Base-by-base conservation (phyloP, 306 rosid species). In the Cicer arietinum region DNA sequence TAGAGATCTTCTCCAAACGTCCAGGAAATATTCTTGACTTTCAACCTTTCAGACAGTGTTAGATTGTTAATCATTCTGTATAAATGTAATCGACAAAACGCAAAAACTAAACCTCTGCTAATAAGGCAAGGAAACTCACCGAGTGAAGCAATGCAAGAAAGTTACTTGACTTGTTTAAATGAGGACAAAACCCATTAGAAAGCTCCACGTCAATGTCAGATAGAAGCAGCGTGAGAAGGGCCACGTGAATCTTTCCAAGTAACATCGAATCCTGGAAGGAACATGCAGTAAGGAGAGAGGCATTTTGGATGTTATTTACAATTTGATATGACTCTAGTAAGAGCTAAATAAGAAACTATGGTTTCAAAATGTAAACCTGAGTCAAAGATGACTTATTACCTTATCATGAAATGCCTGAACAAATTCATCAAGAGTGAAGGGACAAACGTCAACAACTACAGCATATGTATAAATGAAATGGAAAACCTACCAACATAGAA, bases 381-480 rank as follows among this genome's bases (percentile, higher is more conserved):
- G 77, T 74, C 57, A 81, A 71, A 75, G 78, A 86, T 43, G 69
- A 80, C 73, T 73, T 77, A 71, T 73, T 77, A 94, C 99, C 99
- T 89, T 92, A 67, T 94, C 96, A 77, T 88, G 93, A 89, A 94
- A 89, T 63, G 99, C 89, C 85, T 90, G 96, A 80, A 89, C 91
- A 79, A 94, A 85, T 82, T 94, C 97, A 82, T 94, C 99, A 72
- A 92, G 90, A 46, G 91, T 94, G 91, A 94, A 94, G 82, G 98
- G 81, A 77, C 92, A 88, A 70, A 88, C 75, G 77, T 86, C 87
- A 52, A 86, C 81, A 52, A 84, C 78, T 18, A 76, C 14, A 62
- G 97, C 94, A 80, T 86, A 89, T 2, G 99, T 94, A 81, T 85
- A 94, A 68, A 94, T 86, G 85, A 94, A 94, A 85, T 92, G 97